Evolutionary conservation across 148 eudicot species (phyloP), one percentile per base, ranked within the genome.

Genomic region (Beta vulgaris): DNA sequence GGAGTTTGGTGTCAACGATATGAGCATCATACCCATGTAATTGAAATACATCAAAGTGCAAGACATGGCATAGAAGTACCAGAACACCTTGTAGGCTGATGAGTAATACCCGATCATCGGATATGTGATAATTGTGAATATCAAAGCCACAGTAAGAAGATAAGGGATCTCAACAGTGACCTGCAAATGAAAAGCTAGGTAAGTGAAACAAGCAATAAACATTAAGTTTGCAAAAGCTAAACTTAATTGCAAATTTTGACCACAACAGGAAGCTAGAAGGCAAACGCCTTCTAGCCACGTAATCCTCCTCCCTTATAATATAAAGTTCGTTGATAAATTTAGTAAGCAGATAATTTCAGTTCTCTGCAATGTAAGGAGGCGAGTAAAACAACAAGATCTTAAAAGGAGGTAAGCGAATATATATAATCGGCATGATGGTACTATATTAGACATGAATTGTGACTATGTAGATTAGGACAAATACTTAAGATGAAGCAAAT

Each of bases 81-180:
- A 87, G 76, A 89, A 74, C 32, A 89, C 76, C 85, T 93, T 91
- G 60, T 86, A 81, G 28, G 85, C 84, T 53, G 96, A 81, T 73
- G 80, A 73, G 76, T 85, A 70, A 72, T 76, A 91, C 37, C 93
- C 98, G 40, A 91, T 87, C 98, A 91, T 90, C 6, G 96, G 89
- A 78, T 93, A 91, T 18, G 94, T 86, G 57, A 91, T 82, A 40
- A 76, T 39, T 19, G 88, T 88, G 78, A 83, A 87, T 53, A 70
- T 66, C 53, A 89, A 10, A 73, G 94, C 37, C 75, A 88, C 80
- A 31, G 51, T 60, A 9, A 91, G 71, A 63, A 86, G 74, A 79
- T 91, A 93, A 21, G 97, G 98, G 48, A 93, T 43, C 83, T 93
- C 97, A 44, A 89, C 69, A 0, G 79, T 71, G 62, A 91, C 91